phyloP scores from a whole-genome alignment of 805 yeast species.

The Wickerhamiella cacticola region DNA sequence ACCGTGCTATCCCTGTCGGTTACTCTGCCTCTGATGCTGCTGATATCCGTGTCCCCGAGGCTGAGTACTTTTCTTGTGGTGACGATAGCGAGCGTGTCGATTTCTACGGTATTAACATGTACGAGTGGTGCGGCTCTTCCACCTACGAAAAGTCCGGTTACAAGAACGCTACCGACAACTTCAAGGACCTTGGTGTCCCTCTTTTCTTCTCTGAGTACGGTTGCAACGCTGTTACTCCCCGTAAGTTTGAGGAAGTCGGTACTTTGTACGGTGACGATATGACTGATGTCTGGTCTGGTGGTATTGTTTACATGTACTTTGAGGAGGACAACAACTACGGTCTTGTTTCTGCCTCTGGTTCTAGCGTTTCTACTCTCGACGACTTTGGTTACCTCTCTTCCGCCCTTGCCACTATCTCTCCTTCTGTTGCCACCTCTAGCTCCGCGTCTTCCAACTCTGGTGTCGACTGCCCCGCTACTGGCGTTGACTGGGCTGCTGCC shows the following conservation, averaged over 20 bases:
- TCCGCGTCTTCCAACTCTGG: constrained; percentile 30
- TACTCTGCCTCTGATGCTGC: constrained; percentile 86
- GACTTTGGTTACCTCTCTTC: constrained; percentile 50
- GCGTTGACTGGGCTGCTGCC: constrained; percentile 51
- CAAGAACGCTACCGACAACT: constrained; percentile 57
- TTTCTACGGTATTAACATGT: constrained; percentile 76
- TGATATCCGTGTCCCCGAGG: constrained; percentile 63
- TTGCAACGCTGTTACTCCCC: constrained; percentile 62
- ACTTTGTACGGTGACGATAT: constrained; percentile 54
- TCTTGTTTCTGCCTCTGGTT: constrained; percentile 46
- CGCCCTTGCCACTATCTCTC: constrained; percentile 40
- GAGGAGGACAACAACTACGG: constrained; percentile 78
- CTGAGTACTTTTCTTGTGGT: constrained; percentile 82
- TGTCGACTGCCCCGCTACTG: constrained; percentile 39
- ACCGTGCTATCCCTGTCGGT: constrained; percentile 83
- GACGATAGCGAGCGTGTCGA: constrained; percentile 43
- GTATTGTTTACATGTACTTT: constrained; percentile 84
- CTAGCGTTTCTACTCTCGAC: constrained; percentile 42
- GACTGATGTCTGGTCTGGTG: constrained; percentile 92
- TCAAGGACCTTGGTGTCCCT: constrained; percentile 62
- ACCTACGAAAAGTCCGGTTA: constrained; percentile 55
- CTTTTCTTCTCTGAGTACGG: constrained; percentile 83
- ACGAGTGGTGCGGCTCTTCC: constrained; percentile 75
- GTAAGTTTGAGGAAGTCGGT: constrained; percentile 63
- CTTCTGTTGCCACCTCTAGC: constrained; percentile 35